Base-by-base conservation (phyloP, 1,284 basidiomycete genomes). In the Cystobasidiaceae sp. region DNA sequence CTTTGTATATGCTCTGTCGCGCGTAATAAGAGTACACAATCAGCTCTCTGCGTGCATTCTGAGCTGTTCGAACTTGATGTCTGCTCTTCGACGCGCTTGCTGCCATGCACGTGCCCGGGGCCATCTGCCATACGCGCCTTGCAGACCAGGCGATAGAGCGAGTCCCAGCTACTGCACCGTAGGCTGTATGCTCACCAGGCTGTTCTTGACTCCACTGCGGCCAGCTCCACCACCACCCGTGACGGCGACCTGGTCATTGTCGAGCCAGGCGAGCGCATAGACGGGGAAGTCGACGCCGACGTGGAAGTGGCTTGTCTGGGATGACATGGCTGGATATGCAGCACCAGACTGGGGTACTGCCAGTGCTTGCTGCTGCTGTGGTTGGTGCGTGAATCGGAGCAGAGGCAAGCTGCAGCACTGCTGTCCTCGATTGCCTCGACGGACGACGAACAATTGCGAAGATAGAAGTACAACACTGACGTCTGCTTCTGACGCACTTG, bases 151-250 rank as follows among this genome's bases (percentile, higher is more conserved):
- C n/a, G n/a, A n/a, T n/a, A n/a, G n/a, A n/a, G n/a, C n/a, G n/a
- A n/a, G n/a, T n/a, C n/a, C n/a, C n/a, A n/a, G n/a, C n/a, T 39
- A 39, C 37, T 39, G 11, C n/a, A 11, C 37, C 11, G 37, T 39
- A n/a, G 11, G 11, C 11, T 11, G 37, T 11, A 11, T 39, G 32
- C 54, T 70, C 68, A 90, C 93, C 68, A 97, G 78, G 77, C 91
- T 91, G 79, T 97, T 97, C 79, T 90, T 90, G 69, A 97, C 88
- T 2, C 93, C 93, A 57, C 83, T 90, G 81, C 69, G 85, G 80
- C 80, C 83, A 21, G 93, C 93, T 1, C 93, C 93, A 27, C 93
- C 93, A 2, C 92, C 93, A 1, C 91, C 93, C 3, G 94, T 80
- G 13, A 93, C 80, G n/a, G 96, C 78, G 1, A 41, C 33, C n/a